These are phyloP conservation scores for Mesotaenium endlicherianum DNA, from an alignment of 139 green algal genomes.

Conservation along the genomic window DNA sequence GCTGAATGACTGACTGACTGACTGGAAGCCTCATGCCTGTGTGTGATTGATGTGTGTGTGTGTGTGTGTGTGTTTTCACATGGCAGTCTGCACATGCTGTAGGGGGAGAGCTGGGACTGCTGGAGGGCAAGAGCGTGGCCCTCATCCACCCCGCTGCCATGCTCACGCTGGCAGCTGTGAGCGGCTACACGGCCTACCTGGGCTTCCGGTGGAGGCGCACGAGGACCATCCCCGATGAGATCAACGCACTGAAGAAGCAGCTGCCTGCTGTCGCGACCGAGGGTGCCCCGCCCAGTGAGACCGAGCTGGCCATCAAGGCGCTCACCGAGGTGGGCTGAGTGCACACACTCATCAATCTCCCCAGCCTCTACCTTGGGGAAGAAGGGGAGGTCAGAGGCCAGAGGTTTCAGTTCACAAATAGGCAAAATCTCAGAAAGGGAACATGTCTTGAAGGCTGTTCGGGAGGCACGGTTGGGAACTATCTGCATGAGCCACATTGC, in stretches of 20 bases:
- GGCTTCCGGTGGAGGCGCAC: constrained; percentile 80
- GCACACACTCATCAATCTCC: neutral
- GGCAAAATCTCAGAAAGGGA: too few relatives aligned
- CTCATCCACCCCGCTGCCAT: constrained; percentile 86
- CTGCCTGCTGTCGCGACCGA: constrained; percentile 59
- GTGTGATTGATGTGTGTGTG: too few relatives aligned
- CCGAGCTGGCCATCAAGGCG: constrained; percentile 61
- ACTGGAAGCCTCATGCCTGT: too few relatives aligned
- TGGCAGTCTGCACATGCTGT: too few relatives aligned
- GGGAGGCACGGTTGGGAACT: neutral
- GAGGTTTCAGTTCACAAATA: neutral
- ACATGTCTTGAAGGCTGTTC: too few relatives aligned
- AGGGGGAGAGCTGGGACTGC: constrained; percentile 48
- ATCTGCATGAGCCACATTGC: neutral
- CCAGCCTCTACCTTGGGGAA: neutral
- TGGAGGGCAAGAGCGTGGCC: constrained; percentile 70
- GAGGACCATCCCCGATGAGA: constrained; percentile 56
- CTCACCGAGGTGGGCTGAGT: constrained; percentile 68
- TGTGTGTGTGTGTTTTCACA: too few relatives aligned
- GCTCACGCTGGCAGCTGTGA: constrained; percentile 73
- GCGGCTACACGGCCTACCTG: constrained; percentile 83
- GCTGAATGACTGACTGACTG: too few relatives aligned
- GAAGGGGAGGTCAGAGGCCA: neutral
- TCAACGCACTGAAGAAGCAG: constrained; percentile 59
- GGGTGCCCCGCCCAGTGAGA: constrained; percentile 54